A percentile compares a stretch with the other conserved stretches of the same genome.
Evolutionary conservation across 1,284 basidiomycete genomes (phyloP).

Genomic region (Trametes polyzona): DNA sequence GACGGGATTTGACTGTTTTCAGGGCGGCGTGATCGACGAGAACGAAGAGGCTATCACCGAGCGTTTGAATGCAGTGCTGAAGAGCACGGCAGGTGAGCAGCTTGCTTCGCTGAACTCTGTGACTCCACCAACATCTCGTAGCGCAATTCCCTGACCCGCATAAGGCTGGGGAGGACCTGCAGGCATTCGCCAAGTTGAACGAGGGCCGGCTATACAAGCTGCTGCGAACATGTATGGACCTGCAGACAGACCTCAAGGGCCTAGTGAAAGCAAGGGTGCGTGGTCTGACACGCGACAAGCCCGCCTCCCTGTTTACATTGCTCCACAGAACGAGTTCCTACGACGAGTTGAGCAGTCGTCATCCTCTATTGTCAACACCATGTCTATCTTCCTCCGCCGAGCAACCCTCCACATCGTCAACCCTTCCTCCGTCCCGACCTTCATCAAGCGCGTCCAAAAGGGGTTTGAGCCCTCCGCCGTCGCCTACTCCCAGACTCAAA

Average conservation of each 20-base stretch:
- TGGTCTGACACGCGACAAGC: neutral
- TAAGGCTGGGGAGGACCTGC: conserved; percentile 80
- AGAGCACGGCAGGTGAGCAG: conserved; percentile 59
- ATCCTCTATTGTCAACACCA: conserved; percentile 65
- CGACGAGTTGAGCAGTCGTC: conserved; percentile 76
- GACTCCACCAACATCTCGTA: conserved; percentile 28
- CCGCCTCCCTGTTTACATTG: neutral
- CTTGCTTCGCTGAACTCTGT: conserved; percentile 1
- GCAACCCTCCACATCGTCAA: conserved; percentile 81
- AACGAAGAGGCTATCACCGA: conserved; percentile 68
- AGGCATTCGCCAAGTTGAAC: conserved; percentile 85
- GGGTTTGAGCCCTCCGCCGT: conserved; percentile 28
- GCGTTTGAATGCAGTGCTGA: conserved; percentile 57
- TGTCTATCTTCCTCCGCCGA: conserved; percentile 75
- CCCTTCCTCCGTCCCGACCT: conserved; percentile 81
- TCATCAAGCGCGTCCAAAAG: conserved; percentile 71
- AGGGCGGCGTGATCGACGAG: conserved; percentile 88
- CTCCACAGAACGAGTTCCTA: conserved; percentile 70
- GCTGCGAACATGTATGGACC: conserved; percentile 80
- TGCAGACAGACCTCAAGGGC: conserved; percentile 81
- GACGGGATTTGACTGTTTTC: neutral
- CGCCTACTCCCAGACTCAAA: conserved; percentile 23
- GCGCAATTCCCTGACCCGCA: conserved; percentile 69
- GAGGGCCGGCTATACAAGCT: conserved; percentile 87
- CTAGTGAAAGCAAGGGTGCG: conserved; percentile 80